Evolutionary conservation across 805 yeast species (phyloP).

Genomic region (Scheffersomyces lignosus): DNA sequence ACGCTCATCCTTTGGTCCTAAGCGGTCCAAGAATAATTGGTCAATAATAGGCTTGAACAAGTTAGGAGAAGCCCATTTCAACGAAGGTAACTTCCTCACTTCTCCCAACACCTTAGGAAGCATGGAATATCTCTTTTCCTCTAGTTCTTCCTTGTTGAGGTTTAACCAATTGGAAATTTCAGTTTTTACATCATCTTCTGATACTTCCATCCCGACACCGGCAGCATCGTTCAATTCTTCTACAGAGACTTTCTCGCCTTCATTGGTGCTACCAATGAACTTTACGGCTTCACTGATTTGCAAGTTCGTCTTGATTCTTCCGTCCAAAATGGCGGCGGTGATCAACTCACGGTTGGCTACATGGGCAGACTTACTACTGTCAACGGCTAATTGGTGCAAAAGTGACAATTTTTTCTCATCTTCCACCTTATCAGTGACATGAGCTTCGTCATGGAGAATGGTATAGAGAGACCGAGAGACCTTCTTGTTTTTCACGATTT

Average conservation of each 20-base stretch:
- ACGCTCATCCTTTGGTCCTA: slow-evolving; percentile 97
- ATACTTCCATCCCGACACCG: slow-evolving; percentile 80
- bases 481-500: slow-evolving; percentile 82
- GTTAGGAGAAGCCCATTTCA: slow-evolving; percentile 92
- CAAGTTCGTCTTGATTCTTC: slow-evolving; percentile 61
- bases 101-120: slow-evolving; percentile 78
- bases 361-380: slow-evolving; percentile 60
- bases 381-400: slow-evolving; percentile 75
- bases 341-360: slow-evolving; percentile 50
- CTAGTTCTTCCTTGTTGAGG: slow-evolving; percentile 57
- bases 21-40: slow-evolving; percentile 60
- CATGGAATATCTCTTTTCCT: slow-evolving; percentile 71
- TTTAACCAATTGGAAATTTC: slow-evolving; percentile 62
- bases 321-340: slow-evolving; percentile 61
- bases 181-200: slow-evolving; percentile 60
- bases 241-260: slow-evolving; percentile 39
- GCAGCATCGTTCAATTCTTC: slow-evolving; percentile 57
- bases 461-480: slow-evolving; percentile 69
- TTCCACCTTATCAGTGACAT: slow-evolving; percentile 26
- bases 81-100: slow-evolving; percentile 66
- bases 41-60: slow-evolving; percentile 87
- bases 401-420: slow-evolving; percentile 64
- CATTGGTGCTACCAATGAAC: slow-evolving; percentile 54
- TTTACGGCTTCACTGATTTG: slow-evolving; percentile 82
- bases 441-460: slow-evolving; percentile 48